Percentiles rank a stretch among this genome's conserved stretches.
These are phyloP conservation scores for Starmerella sp. DNA, from an alignment of 805 yeast genomes.

Conservation along the genomic window DNA sequence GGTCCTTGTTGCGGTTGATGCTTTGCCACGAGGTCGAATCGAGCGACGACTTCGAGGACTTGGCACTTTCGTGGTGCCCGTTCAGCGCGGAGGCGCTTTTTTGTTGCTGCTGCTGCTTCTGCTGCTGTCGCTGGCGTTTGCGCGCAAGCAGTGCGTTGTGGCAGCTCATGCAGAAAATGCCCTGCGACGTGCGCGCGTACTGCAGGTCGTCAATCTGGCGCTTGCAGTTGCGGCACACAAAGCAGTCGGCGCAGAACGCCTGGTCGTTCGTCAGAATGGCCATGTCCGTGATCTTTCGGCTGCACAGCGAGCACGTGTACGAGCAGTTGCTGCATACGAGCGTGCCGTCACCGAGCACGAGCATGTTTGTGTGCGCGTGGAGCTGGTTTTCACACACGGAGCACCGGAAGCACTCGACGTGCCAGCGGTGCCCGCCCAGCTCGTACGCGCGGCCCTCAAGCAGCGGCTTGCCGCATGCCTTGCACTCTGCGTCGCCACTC, in stretches of 20 bases:
- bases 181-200: slow-evolving; percentile 87
- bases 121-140: slow-evolving; percentile 50
- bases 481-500: slow-evolving; percentile 22
- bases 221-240: slow-evolving; percentile 80
- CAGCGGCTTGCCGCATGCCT: slow-evolving; percentile 29
- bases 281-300: slow-evolving; percentile 76
- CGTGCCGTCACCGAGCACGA: slow-evolving; percentile 87
- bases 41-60: neutral
- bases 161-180: slow-evolving; percentile 85
- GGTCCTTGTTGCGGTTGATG: neutral
- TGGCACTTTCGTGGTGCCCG: neutral
- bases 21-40: neutral
- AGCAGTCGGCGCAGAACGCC: slow-evolving; percentile 86
- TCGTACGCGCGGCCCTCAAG: slow-evolving; percentile 89
- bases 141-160: slow-evolving; percentile 73
- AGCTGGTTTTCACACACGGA: slow-evolving; percentile 67
- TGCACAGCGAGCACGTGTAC: slow-evolving; percentile 79
- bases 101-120: slow-evolving; percentile 28
- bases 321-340: slow-evolving; percentile 84
- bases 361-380: slow-evolving; percentile 79
- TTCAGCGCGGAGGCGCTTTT: neutral
- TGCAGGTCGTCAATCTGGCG: slow-evolving; percentile 74
- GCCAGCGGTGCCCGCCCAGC: slow-evolving; percentile 92
- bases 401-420: slow-evolving; percentile 82
- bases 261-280: slow-evolving; percentile 92